phyloP scores from a whole-genome alignment of 2,329 filamentous ascomycete species.

The Fusarium virguliforme region DNA sequence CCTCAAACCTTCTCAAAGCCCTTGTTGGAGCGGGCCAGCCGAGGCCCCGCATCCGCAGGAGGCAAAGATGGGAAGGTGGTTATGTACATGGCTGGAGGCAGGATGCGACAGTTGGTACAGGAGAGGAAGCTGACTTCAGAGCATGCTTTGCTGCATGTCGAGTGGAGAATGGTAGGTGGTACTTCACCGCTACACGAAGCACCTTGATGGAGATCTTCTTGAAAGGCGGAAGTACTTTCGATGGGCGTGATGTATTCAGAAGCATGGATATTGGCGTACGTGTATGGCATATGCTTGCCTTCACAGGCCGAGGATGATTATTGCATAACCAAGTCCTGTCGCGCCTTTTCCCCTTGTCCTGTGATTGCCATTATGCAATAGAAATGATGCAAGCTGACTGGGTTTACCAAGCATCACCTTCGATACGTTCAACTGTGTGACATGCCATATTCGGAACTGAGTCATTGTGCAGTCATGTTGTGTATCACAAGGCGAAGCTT shows the following conservation, averaged over 20 bases:
- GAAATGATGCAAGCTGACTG: neutral
- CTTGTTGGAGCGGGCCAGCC: neutral
- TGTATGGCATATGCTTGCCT: neutral
- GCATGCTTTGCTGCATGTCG: neutral
- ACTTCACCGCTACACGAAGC: neutral
- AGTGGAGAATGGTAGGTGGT: neutral
- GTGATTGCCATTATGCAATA: neutral
- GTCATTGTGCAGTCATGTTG: neutral
- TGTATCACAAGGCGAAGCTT: neutral
- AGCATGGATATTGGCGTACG: neutral
- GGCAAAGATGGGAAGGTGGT: conserved; percentile 1
- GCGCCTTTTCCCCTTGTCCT: neutral
- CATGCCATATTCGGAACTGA: neutral
- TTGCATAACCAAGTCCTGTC: too few species aligned
- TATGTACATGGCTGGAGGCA: neutral
- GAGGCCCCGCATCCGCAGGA: neutral
- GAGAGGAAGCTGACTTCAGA: conserved; percentile 3
- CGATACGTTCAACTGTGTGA: neutral
- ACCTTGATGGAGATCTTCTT: neutral
- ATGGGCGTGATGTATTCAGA: neutral
- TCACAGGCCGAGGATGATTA: neutral
- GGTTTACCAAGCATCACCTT: neutral
- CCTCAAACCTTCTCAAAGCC: conserved; percentile 12
- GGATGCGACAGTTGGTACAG: neutral
- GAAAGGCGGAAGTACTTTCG: neutral